Percentiles rank a stretch among this genome's conserved stretches.
Evolutionary conservation across 148 eudicot genomes (phyloP).

Genomic region (Spergularia marina): DNA sequence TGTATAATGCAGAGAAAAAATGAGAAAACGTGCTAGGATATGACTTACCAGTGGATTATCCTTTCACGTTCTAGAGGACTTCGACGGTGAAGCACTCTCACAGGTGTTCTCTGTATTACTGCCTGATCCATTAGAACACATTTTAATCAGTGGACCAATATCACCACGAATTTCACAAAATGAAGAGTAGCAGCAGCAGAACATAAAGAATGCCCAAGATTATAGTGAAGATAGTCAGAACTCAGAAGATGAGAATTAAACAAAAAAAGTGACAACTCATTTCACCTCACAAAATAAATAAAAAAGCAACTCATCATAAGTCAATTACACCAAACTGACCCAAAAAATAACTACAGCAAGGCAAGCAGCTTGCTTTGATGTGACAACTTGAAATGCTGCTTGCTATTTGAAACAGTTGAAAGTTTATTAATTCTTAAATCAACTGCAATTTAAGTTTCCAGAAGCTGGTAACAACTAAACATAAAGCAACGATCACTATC

Average conservation of each 20-base stretch:
- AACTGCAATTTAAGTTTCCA: neutral
- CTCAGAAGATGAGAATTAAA: neutral
- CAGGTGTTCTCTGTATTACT: constrained; percentile 81
- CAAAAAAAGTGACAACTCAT: neutral
- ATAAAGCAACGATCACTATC: neutral
- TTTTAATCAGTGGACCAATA: constrained; percentile 3
- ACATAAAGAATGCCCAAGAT: neutral
- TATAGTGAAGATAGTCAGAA: neutral
- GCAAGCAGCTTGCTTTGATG: neutral
- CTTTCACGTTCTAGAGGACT: constrained; percentile 93
- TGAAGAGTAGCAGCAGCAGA: neutral
- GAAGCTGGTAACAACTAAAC: neutral
- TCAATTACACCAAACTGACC: neutral
- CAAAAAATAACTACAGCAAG: neutral
- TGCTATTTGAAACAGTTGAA: neutral
- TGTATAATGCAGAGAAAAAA: neutral
- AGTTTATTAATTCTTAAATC: neutral
- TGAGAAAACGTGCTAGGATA: neutral
- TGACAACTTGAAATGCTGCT: neutral
- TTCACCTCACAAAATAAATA: no score
- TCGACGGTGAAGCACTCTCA: constrained; percentile 96
- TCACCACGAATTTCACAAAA: neutral
- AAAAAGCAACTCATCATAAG: neutral
- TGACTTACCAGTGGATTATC: constrained; percentile 72
- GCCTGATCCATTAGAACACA: constrained; percentile 39